Evolutionary conservation across 352 stramenopile species (phyloP), one percentile per base, ranked within the genome.

Genomic region (Pythium periplocum): DNA sequence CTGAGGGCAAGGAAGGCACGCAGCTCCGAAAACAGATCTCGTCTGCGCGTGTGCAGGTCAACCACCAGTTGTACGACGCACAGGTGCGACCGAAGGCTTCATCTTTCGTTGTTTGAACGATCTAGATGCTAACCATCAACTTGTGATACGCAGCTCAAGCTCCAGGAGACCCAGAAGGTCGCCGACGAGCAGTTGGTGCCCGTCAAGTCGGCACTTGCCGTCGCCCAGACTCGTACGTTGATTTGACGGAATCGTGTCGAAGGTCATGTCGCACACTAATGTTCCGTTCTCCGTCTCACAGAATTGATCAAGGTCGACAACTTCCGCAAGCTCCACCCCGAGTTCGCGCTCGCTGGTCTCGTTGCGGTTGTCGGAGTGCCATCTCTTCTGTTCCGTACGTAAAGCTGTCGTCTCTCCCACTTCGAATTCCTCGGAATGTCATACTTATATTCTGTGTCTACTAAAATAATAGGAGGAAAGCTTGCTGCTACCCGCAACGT

Each of bases 231-330:
- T 34, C 76, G 81, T 91, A 53, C 52, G 76, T 71, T 11, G 7
- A 57, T 26, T 26, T 26, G 17, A 26, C 17, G 17, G 17, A 26
- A 26, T 26, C 17, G 17, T 26, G 17, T 26, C 17, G 17, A 26
- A 26, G 17, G 17, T 26, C 17, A 26, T 26, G 17, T 26, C 17
- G 17, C 17, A 26, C 17, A 26, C 17, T 26, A 26, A 26, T 53
- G 4, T 50, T 6, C 0, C 56, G 10, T 55, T 37, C 8, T 53
- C 31, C 30, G 38, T 32, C 35, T 34, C 32, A 35, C 57, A 91
- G 81, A 89, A 53, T 59, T 88, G 38, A n/a, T 67, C 51, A 91
- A 91, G 55, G 64, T 66, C 40, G 87, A 92, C 55, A 73, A 75
- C 52, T 90, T 92, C 68, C 81, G 77, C 57, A 75, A 75, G 43